Evolutionary conservation across 257 asterid species (phyloP), one percentile per base, ranked within the genome.

Genomic region (Salvia splendens): DNA sequence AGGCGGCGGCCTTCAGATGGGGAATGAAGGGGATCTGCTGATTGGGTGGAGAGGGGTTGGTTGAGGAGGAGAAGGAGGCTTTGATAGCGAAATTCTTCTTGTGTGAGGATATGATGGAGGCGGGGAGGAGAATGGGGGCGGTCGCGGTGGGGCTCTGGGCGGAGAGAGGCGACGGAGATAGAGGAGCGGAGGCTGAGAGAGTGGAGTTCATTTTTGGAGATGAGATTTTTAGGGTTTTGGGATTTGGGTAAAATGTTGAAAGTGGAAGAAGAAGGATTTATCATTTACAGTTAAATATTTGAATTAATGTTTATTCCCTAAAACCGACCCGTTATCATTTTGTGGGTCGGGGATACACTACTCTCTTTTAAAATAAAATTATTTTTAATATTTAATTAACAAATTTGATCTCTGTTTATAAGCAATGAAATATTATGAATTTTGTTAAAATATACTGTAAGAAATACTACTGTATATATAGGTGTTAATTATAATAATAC

Each of bases 1-100:
- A 32, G 64, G 84, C 74, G 52, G 93, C 75, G 70, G 86, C 20
- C 75, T 82, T 89, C 32, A 89, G 68, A n/a, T 77, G 67, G 28
- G 81, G 66, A 45, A 83, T 36, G 11, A 78, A 11, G 14, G 72
- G 66, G 20, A 28, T 77, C 6, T 64, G 61, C 12, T 75, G 59
- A 30, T 36, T 57, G 12, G 75, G 47, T n/a, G 74, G 53, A 8
- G 74, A 28, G 57, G 72, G 36, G 24, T 67, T 61, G 61, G 53
- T 32, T 24, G 77, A 57, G 56, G 61, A 46, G 57, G 86, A 80
- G 38, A 74, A 49, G 65, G 83, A 43, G 59, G 86, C 81, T 60
- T 60, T 83, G 14, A 75, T 16, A 38, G 75, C 10, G 65, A 75
- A 64, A 48, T 11, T 48, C 41, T 16, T 48, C 43, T 41, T 65